Evolutionary conservation across 176 grass and related monocot genomes (phyloP).

Genomic region (Aegilops speltoides): DNA sequence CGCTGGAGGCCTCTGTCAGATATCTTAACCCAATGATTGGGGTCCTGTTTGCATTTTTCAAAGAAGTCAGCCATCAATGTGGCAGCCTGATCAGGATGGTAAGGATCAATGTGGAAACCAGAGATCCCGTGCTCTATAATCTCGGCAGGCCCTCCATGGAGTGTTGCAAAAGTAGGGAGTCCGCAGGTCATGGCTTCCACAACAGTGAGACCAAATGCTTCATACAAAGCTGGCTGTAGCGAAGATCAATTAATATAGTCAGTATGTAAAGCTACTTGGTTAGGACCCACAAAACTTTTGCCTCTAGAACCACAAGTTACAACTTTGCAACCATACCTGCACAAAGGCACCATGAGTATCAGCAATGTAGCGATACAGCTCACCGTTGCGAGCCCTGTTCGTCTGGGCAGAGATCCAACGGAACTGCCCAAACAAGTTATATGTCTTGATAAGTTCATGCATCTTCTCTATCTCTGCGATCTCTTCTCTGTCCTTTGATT

Average conservation of each 20-base stretch:
- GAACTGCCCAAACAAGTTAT: conserved; percentile 85
- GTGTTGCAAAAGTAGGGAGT: conserved; percentile 89
- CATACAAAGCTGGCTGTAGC: conserved; percentile 83
- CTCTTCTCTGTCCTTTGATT: conserved; percentile 83
- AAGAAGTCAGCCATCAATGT: conserved; percentile 80
- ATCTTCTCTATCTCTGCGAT: conserved; percentile 89
- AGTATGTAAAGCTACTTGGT: neutral
- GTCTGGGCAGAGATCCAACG: conserved; percentile 93
- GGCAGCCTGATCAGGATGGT: conserved; percentile 73
- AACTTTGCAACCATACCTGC: conserved; percentile 52
- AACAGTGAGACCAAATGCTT: conserved; percentile 95
- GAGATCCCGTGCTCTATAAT: conserved; percentile 88
- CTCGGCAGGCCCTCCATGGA: conserved; percentile 88
- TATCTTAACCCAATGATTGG: conserved; percentile 55
- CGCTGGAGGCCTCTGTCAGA: conserved; percentile 60
- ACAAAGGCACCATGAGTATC: conserved; percentile 90
- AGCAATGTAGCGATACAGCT: conserved; percentile 92
- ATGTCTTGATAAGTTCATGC: conserved; percentile 68
- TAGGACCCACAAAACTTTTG: neutral
- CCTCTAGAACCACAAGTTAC: neutral
- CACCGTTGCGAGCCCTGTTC: conserved; percentile 78
- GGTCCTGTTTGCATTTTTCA: conserved; percentile 59
- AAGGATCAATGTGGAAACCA: conserved; percentile 94
- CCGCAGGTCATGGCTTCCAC: conserved; percentile 91
- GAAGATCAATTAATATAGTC: neutral